Conservation (phyloP, 305 asterid species). For the Solanum chacoense region DNA sequence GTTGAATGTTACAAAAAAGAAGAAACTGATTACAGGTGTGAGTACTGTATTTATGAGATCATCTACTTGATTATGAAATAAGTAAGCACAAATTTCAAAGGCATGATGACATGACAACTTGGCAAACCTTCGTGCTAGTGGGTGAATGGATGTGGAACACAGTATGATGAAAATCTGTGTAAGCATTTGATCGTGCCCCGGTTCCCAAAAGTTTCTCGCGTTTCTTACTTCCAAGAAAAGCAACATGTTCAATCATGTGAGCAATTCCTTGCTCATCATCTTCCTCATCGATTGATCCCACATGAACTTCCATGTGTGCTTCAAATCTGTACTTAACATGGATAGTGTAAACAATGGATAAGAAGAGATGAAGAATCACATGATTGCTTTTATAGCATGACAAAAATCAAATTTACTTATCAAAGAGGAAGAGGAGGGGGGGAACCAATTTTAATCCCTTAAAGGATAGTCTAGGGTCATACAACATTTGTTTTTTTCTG, state of each 20-base stretch:
- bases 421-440: not conserved
- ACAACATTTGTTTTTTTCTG: not conserved
- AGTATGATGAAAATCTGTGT: slow-evolving; percentile 98
- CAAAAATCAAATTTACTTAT: not conserved
- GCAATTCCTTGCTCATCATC: slow-evolving; percentile 99
- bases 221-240: slow-evolving; percentile 99
- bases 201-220: slow-evolving; percentile 99
- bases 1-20: not conserved
- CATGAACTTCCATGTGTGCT: slow-evolving; percentile 99
- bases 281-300: slow-evolving; percentile 96
- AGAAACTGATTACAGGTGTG: not conserved
- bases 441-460: not conserved
- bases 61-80: not conserved
- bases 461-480: not conserved
- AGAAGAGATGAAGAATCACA: not conserved
- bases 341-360: not conserved
- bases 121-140: slow-evolving; percentile 66
- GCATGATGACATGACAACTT: not conserved
- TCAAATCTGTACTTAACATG: slow-evolving; percentile 61
- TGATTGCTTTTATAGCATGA: not conserved
- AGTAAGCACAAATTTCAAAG: not conserved
- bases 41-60: not conserved
- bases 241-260: slow-evolving; percentile 99
- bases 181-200: slow-evolving; percentile 98
- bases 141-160: slow-evolving; percentile 99